Conservation (phyloP, 1,139 yeast species). For the Hansenula lynferdii region DNA sequence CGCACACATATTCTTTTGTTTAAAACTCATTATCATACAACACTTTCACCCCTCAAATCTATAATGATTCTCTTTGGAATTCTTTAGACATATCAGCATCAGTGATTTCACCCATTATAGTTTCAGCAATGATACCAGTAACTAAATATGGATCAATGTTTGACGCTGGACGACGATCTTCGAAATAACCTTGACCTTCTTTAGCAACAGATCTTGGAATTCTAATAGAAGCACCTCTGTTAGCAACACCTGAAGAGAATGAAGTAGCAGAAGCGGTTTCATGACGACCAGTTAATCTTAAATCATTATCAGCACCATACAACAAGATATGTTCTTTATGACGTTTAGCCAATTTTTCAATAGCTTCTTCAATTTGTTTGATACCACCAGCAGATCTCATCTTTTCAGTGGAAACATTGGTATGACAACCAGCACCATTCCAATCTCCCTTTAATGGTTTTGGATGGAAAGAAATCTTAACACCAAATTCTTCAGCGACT, state of each 20-base stretch:
- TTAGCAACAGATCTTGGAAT: conserved; percentile 98
- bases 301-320: conserved; percentile 92
- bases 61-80: conserved; percentile 61
- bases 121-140: conserved; percentile 97
- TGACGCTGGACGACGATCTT: conserved; percentile 99
- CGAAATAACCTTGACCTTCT: conserved; percentile 97
- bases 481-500: conserved; percentile 98
- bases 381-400: conserved; percentile 98
- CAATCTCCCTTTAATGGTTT: conserved; percentile 98
- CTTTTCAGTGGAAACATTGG: conserved; percentile 87
- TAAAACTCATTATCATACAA: neutral
- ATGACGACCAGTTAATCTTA: conserved; percentile 96
- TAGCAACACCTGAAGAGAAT: conserved; percentile 97
- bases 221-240: conserved; percentile 99
- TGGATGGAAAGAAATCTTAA: conserved; percentile 98
- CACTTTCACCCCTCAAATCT: neutral
- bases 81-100: conserved; percentile 95
- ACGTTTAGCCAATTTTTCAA: conserved; percentile 91
- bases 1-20: too few species aligned
- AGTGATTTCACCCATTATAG: conserved; percentile 91
- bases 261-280: conserved; percentile 94
- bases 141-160: conserved; percentile 98
- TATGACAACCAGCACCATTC: conserved; percentile 99
- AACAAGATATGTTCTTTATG: conserved; percentile 94
- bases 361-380: conserved; percentile 88